phyloP scores from a whole-genome alignment of 1,284 basidiomycete genomes.

The Clitocybe nebularis region DNA sequence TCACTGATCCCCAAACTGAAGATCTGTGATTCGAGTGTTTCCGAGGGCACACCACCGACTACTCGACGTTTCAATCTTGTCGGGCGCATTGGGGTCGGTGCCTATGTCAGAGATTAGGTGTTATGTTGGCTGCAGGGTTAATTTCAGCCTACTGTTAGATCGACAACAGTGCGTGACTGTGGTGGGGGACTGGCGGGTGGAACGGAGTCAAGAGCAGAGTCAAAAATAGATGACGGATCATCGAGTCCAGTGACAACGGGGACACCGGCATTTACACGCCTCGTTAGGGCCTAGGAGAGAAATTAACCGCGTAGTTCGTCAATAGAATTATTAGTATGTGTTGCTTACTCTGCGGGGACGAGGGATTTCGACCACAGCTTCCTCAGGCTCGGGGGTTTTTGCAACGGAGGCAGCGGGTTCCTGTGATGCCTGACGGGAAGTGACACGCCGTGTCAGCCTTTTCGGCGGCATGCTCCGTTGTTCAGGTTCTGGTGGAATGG shows the following conservation, averaged over 20 bases:
- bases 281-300: conserved; percentile 25
- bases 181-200: conserved; percentile 8
- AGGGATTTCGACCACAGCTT: conserved; percentile 12
- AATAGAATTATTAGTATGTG: background rate
- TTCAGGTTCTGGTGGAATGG: conserved; percentile 22
- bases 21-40: conserved; percentile 15
- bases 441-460: conserved; percentile 29
- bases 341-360: conserved; percentile 23
- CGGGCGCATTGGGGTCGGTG: conserved; percentile 23
- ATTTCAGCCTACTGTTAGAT: conserved; percentile 20
- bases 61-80: conserved; percentile 38
- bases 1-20: conserved; percentile 18
- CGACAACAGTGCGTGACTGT: conserved; percentile 12
- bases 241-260: conserved; percentile 32
- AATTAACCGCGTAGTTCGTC: background rate
- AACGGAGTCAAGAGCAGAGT: conserved; percentile 14
- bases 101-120: conserved; percentile 11
- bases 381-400: conserved; percentile 13
- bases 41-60: conserved; percentile 11
- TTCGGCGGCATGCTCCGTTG: conserved; percentile 15
- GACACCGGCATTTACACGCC: conserved; percentile 26
- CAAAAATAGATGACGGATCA: conserved; percentile 27
- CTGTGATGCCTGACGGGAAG: conserved; percentile 31
- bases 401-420: conserved; percentile 21
- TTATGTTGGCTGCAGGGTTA: no score